A percentile compares a stretch with the other conserved stretches of the same genome.
phyloP scores from a whole-genome alignment of 2,329 filamentous ascomycete species.

The Fusarium brachygibbosum region DNA sequence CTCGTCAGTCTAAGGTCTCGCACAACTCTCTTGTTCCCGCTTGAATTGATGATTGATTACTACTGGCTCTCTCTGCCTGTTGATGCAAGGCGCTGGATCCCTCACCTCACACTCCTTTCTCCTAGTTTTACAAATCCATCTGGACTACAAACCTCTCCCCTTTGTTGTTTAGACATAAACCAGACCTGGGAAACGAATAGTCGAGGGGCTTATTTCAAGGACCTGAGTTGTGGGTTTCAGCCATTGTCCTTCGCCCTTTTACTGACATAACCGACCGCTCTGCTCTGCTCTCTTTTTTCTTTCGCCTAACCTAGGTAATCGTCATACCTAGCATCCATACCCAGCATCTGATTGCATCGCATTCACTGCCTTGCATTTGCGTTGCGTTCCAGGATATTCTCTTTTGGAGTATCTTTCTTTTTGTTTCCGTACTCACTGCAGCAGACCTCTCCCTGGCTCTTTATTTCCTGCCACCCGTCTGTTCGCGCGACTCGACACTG shows the following conservation, averaged over 20 bases:
- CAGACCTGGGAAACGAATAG: constrained; percentile 25
- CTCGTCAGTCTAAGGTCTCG: constrained; percentile 20
- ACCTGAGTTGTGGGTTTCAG: constrained; percentile 42
- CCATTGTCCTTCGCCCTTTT: constrained; percentile 39
- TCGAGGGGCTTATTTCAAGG: constrained; percentile 27
- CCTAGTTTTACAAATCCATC: constrained; percentile 28
- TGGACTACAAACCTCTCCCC: constrained; percentile 21
- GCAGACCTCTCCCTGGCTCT: background rate
- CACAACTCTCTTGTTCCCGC: constrained; percentile 40
- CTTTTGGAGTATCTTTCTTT: constrained; percentile 36
- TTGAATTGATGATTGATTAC: constrained; percentile 41
- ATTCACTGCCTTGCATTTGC: constrained; percentile 27
- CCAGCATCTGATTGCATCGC: constrained; percentile 33
- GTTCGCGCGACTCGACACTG: constrained; percentile 34
- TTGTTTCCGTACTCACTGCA: constrained; percentile 15
- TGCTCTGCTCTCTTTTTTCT: constrained; percentile 32
- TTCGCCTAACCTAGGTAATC: constrained; percentile 21
- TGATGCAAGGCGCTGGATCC: constrained; percentile 36
- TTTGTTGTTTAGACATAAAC: constrained; percentile 36
- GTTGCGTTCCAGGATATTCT: constrained; percentile 21
- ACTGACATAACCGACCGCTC: constrained; percentile 47
- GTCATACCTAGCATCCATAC: constrained; percentile 34
- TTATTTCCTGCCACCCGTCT: constrained; percentile 10
- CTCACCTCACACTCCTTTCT: constrained; percentile 35
- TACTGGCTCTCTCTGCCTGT: constrained; percentile 34